phyloP scores from a whole-genome alignment of 129 eudicot species.

The Glebionis coronaria region DNA sequence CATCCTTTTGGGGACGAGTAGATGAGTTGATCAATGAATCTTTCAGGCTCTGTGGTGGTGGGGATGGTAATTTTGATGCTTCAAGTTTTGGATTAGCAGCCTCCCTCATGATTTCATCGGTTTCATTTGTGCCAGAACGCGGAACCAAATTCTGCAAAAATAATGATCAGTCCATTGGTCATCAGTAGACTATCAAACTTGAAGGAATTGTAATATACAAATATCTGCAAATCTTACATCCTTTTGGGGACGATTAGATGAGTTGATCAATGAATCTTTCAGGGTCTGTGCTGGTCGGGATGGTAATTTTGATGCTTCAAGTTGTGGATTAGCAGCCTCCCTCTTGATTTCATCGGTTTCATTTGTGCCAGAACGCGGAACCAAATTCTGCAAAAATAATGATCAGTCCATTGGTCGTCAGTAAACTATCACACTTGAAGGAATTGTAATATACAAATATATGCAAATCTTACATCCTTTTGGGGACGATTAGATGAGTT shows the following conservation, averaged over 20 bases:
- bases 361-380: slow-evolving; percentile 24
- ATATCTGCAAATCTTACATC: slow-evolving; percentile 46
- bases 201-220: neutral
- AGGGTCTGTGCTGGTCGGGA: slow-evolving; percentile 35
- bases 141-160: slow-evolving; percentile 38
- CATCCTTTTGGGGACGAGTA: slow-evolving; percentile 50
- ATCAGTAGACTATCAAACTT: neutral
- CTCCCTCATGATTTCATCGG: slow-evolving; percentile 18
- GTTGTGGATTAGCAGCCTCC: slow-evolving; percentile 25
- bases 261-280: slow-evolving; percentile 30
- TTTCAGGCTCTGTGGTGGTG: slow-evolving; percentile 31
- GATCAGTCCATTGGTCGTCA: slow-evolving; percentile 1
- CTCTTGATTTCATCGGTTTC: slow-evolving; percentile 28
- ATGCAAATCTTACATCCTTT: slow-evolving; percentile 51
- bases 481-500: slow-evolving; percentile 38
- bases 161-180: neutral
- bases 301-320: slow-evolving; percentile 36
- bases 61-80: slow-evolving; percentile 30
- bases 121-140: slow-evolving; percentile 26
- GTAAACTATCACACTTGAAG: neutral
- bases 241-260: slow-evolving; percentile 40
- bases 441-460: neutral
- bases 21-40: slow-evolving; percentile 34
- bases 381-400: slow-evolving; percentile 32
- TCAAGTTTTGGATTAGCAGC: slow-evolving; percentile 38